These are phyloP conservation scores for Sporothrix pseudoabietina DNA, from an alignment of 2,329 filamentous ascomycete species.

Conservation along the genomic window DNA sequence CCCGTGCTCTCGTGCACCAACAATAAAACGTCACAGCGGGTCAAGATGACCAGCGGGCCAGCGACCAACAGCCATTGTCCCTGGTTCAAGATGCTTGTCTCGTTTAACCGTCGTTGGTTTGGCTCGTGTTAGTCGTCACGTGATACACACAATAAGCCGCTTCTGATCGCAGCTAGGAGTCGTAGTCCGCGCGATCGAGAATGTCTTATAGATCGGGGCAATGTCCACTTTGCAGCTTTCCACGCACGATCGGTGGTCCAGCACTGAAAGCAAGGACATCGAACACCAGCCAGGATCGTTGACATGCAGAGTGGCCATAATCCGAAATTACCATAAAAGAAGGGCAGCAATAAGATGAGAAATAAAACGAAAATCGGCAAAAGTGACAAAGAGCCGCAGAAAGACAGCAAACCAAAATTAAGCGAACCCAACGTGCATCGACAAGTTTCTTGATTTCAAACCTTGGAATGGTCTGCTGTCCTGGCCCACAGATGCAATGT, in stretches of 20 bases:
- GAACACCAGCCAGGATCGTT: not conserved
- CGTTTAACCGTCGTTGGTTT: not conserved
- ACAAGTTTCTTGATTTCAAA: not conserved
- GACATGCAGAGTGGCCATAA: not conserved
- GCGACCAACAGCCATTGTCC: not conserved
- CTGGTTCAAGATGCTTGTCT: not conserved
- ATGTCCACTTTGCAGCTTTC: not conserved
- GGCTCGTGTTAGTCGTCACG: not conserved
- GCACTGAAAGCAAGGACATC: not conserved
- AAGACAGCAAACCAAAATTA: not conserved
- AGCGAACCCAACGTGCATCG: not conserved
- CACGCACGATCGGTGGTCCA: conserved; percentile 1
- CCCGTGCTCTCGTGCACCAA: not conserved
- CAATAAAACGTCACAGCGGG: not conserved
- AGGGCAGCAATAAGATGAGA: not conserved
- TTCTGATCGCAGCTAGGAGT: conserved; percentile 11
- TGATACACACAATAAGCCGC: not conserved
- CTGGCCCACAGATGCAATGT: not conserved
- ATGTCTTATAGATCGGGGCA: conserved; percentile 13
- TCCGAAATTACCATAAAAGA: not conserved
- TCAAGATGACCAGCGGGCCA: not conserved
- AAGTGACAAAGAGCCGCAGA: not conserved
- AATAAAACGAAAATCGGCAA: not conserved
- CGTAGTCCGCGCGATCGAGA: conserved; percentile 7
- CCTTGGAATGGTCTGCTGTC: not conserved